Evolutionary conservation across 1,284 basidiomycete species (phyloP), one percentile per base, ranked within the genome.

Genomic region (Exobasidium rhododendri): DNA sequence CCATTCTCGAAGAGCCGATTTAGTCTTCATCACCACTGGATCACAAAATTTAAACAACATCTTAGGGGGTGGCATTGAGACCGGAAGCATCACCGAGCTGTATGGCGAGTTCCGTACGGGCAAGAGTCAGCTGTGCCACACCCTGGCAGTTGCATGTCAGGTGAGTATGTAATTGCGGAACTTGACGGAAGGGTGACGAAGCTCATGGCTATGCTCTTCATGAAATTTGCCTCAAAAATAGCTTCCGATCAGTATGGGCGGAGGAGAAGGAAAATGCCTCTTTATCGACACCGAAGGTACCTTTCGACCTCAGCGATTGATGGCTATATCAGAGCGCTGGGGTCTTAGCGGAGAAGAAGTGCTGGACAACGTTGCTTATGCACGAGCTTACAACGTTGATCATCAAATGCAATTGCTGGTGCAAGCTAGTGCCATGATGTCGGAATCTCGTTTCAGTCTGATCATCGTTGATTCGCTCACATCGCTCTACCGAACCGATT

Each of bases 211-310:
- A n/a, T n/a, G 43, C n/a, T 14, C 14, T 24, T 56, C 6, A 1
- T 45, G 6, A n/a, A n/a, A n/a, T n/a, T n/a, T n/a, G n/a, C n/a
- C n/a, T n/a, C n/a, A n/a, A n/a, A 3, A 6, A n/a, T 52, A 86
- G 83, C 86, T 98, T 6, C 96, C 96, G 0, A 89, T 94, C 50
- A 89, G 87, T 71, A 97, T 97, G 94, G 96, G 96, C 28, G 96
- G 96, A 30, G 96, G 96, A 4, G 96, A 98, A 81, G 96, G 96
- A 54, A 99, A 99, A 82, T 97, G 94, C 77, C 83, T 98, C 52
- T 99, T 94, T 81, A 97, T 99, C 81, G 96, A 99, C 81, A 98
- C 96, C 0, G 94, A 99, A 79, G 94, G 94, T 10, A 98, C 96
- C 2, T 99, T 99, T 84, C 92, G 96, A 69, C 96, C 96, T 17